Percentiles rank a stretch among this genome's conserved stretches.
Evolutionary conservation across 1,139 yeast genomes (phyloP).

Genomic region (Zygosaccharomyces sapae): DNA sequence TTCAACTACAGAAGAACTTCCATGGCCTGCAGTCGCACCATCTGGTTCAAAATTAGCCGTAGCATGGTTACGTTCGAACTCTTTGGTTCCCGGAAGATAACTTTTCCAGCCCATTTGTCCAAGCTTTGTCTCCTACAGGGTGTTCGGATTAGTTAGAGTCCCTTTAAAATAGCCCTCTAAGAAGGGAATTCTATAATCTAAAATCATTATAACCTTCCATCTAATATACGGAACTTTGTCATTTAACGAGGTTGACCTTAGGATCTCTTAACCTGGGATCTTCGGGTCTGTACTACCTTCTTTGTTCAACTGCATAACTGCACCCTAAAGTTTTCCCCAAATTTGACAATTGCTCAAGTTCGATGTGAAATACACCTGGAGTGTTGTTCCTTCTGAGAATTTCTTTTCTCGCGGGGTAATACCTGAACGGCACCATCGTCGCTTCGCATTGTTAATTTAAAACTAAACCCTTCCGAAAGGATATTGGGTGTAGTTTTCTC

Average conservation of each 20-base stretch:
- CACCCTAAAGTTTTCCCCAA: background rate
- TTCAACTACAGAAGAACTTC: background rate
- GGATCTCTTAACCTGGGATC: background rate
- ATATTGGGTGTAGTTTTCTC: too few species aligned
- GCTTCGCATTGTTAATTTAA: too few species aligned
- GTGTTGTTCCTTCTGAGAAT: background rate
- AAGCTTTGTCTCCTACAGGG: background rate
- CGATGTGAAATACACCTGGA: background rate
- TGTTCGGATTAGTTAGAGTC: background rate
- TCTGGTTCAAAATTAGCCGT: background rate
- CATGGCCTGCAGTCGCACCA: background rate
- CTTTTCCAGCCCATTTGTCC: background rate
- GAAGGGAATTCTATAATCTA: background rate
- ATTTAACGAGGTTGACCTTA: background rate
- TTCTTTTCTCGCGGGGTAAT: background rate
- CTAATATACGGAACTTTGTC: background rate
- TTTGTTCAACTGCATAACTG: background rate
- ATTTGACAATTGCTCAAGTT: background rate
- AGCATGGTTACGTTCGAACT: background rate
- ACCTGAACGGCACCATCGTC: too few species aligned
- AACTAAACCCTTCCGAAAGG: too few species aligned
- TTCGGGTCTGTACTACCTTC: background rate
- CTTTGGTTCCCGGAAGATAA: background rate
- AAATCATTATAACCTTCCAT: background rate
- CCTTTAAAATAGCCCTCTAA: background rate